Evolutionary conservation across 148 eudicot species (phyloP).

Genomic region (Silene conica): DNA sequence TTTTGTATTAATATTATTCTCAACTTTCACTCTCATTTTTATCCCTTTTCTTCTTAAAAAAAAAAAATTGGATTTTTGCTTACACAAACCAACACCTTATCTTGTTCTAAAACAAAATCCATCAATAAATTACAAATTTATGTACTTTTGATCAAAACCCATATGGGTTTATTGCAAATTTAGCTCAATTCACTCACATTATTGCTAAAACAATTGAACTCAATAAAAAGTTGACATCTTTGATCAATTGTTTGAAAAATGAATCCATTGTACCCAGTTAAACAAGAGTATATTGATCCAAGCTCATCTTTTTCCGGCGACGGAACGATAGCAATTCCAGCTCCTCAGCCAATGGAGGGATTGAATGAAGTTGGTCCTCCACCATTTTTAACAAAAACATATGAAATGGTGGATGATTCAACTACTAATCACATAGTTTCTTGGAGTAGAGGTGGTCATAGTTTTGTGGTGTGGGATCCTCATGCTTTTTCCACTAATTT

Average conservation of each 20-base stretch:
- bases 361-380: conserved; percentile 78
- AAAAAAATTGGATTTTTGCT: background rate
- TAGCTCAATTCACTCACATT: background rate
- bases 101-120: background rate
- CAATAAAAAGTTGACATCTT: background rate
- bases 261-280: conserved; percentile 46
- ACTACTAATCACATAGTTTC: conserved; percentile 50
- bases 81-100: conserved; percentile 1
- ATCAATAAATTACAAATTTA: background rate
- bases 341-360: conserved; percentile 77
- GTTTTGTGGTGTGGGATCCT: conserved; percentile 92
- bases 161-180: conserved; percentile 6
- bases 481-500: conserved; percentile 63
- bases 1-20: background rate
- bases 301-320: conserved; percentile 28
- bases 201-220: background rate
- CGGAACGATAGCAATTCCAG: conserved; percentile 19
- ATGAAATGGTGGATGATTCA: conserved; percentile 82
- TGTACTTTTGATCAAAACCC: background rate
- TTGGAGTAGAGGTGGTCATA: conserved; percentile 78
- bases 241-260: conserved; percentile 22
- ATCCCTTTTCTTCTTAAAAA: background rate
- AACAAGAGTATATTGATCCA: conserved; percentile 60
- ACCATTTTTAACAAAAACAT: conserved; percentile 79
- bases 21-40: background rate